phyloP scores from a whole-genome alignment of 495 filamentous ascomycete species.

The Penicillium tannophilum region DNA sequence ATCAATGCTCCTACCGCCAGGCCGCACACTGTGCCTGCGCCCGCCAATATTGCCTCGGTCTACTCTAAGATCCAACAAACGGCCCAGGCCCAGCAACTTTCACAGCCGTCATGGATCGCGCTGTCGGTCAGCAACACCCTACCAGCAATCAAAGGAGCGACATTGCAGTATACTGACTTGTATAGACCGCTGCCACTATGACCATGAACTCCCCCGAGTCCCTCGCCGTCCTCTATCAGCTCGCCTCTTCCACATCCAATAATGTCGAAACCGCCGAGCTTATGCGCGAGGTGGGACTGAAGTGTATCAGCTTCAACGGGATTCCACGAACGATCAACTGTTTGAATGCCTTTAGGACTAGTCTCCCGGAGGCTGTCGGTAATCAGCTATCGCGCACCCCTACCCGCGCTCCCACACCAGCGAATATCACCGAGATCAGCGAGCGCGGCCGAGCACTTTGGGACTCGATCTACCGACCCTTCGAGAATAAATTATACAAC shows the following conservation, averaged over 20 bases:
- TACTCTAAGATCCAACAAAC: slow-evolving; percentile 61
- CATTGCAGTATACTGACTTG: slow-evolving; percentile 7
- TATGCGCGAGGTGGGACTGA: slow-evolving; percentile 78
- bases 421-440: slow-evolving; percentile 55
- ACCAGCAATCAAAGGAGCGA: slow-evolving; percentile 8
- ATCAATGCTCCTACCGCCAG: slow-evolving; percentile 69
- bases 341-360: slow-evolving; percentile 64
- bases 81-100: slow-evolving; percentile 55
- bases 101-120: slow-evolving; percentile 64
- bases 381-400: slow-evolving; percentile 23
- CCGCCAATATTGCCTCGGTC: slow-evolving; percentile 58
- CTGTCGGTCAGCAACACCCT: slow-evolving; percentile 51
- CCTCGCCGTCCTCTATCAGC: slow-evolving; percentile 54
- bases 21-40: slow-evolving; percentile 65
- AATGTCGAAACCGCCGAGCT: slow-evolving; percentile 65
- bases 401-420: slow-evolving; percentile 21
- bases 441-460: slow-evolving; percentile 63
- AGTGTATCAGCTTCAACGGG: slow-evolving; percentile 84
- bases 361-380: slow-evolving; percentile 45
- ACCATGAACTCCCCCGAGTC: slow-evolving; percentile 74
- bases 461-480: slow-evolving; percentile 72
- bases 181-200: slow-evolving; percentile 69
- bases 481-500: slow-evolving; percentile 65
- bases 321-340: slow-evolving; percentile 81
- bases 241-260: slow-evolving; percentile 45